Conservation (phyloP, 352 stramenopile species). For the Globisporangium echinulatum region DNA sequence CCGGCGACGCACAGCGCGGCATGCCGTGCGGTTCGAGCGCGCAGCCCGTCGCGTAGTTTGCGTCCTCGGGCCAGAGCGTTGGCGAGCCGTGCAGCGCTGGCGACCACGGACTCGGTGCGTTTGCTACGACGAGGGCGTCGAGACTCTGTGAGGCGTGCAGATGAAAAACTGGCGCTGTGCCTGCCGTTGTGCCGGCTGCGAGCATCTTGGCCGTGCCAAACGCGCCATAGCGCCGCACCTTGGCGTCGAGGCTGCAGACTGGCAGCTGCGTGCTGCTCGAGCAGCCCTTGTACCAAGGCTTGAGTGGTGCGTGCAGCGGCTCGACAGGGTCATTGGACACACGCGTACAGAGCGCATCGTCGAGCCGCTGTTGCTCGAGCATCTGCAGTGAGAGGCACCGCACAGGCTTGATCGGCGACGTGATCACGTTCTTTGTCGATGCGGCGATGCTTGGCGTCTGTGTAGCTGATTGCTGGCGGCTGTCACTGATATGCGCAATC, state of each 20-base stretch:
- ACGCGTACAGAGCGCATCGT: not conserved
- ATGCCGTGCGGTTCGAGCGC: slow-evolving; percentile 24
- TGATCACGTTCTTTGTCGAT: slow-evolving; percentile 2
- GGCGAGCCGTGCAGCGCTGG: slow-evolving; percentile 34
- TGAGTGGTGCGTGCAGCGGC: slow-evolving; percentile 18
- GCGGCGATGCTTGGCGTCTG: slow-evolving; percentile 1
- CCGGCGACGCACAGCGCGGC: slow-evolving; percentile 38
- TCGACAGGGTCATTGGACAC: not conserved
- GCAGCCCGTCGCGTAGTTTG: slow-evolving; percentile 32
- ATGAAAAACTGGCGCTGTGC: slow-evolving; percentile 17
- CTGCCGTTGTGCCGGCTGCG: slow-evolving; percentile 18
- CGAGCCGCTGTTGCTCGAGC: slow-evolving; percentile 15
- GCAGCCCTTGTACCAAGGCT: slow-evolving; percentile 50
- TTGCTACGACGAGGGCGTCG: slow-evolving; percentile 19
- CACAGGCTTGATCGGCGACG: slow-evolving; percentile 18
- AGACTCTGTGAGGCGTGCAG: slow-evolving; percentile 35
- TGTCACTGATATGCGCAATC: not conserved
- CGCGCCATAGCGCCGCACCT: slow-evolving; percentile 47
- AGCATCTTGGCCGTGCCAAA: slow-evolving; percentile 37
- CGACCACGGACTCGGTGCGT: slow-evolving; percentile 25
- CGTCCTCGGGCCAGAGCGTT: slow-evolving; percentile 43
- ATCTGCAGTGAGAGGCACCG: slow-evolving; percentile 26
- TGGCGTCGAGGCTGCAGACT: slow-evolving; percentile 34
- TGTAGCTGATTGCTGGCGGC: not conserved
- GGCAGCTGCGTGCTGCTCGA: slow-evolving; percentile 24